A percentile compares a stretch with the other conserved stretches of the same genome.
These are phyloP conservation scores for Yarrowia keelungensis DNA, from an alignment of 805 yeast genomes.

Conservation along the genomic window DNA sequence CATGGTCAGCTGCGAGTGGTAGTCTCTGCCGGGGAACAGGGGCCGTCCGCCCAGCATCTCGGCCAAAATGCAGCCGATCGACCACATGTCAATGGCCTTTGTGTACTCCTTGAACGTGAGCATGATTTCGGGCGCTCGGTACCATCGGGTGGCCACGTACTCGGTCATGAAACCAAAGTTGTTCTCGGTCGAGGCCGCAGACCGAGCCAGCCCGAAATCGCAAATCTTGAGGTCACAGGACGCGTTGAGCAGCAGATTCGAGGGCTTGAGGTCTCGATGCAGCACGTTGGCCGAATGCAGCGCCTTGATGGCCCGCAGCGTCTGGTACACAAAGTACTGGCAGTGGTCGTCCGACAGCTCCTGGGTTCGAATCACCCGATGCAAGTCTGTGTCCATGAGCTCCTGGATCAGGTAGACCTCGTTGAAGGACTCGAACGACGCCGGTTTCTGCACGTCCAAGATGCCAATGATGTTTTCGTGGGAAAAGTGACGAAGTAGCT, in stretches of 20 bases:
- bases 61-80: constrained; percentile 94
- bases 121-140: constrained; percentile 98
- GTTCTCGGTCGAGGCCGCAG: constrained; percentile 63
- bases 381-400: constrained; percentile 98
- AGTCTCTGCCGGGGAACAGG: constrained; percentile 91
- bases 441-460: constrained; percentile 87
- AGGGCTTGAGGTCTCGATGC: constrained; percentile 92
- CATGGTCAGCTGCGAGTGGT: constrained; percentile 85
- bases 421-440: constrained; percentile 72
- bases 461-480: constrained; percentile 93
- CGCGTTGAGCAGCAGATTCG: constrained; percentile 82
- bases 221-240: constrained; percentile 94
- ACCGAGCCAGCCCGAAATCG: constrained; percentile 89
- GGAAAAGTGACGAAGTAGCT: constrained; percentile 84
- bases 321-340: constrained; percentile 92
- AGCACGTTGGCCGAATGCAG: constrained; percentile 93
- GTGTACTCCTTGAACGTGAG: constrained; percentile 91
- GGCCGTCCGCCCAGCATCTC: constrained; percentile 88
- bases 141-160: constrained; percentile 98
- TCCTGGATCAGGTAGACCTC: constrained; percentile 86
- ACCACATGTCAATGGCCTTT: constrained; percentile 95
- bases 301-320: constrained; percentile 86
- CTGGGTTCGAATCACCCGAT: constrained; percentile 92
- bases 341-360: constrained; percentile 88
- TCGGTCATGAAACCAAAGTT: constrained; percentile 89